Evolutionary conservation across 176 grass and related monocot genomes (phyloP), one percentile per base, ranked within the genome.

Genomic region (Oryza longistaminata): DNA sequence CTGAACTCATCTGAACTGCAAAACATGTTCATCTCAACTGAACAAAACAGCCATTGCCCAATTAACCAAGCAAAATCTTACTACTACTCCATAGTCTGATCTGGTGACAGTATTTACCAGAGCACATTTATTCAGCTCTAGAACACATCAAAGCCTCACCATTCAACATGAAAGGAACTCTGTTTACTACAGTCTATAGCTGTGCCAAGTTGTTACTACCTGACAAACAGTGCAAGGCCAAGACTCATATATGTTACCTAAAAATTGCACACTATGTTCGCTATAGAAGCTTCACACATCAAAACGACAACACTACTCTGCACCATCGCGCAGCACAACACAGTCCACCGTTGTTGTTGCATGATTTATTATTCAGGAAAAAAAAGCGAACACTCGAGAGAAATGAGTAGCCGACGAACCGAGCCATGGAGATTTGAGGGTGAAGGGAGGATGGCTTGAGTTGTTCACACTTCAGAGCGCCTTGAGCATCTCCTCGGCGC

Each of bases 401-500:
- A n/a, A n/a, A n/a, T n/a, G n/a, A n/a, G 33, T 25, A 61, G 21
- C 21, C 48, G 11, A 46, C 77, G 19, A 70, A 72, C 76, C 74
- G 21, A 68, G 15, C 12, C 11, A 37, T 46, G 39, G 39, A 37
- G 44, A 16, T 61, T 7, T 6, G 5, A 15, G 49, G n/a, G n/a
- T n/a, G n/a, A n/a, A n/a, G n/a, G 13, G 3, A 14, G 48, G 52
- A 53, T 19, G 46, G 5, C 8, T 17, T 19, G 52, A 19, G 15
- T 61, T 61, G 55, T 3, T 22, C 73, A 98, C 58, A 93, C 85
- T 3, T 22, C 73, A 98, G 70, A 98, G 89, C 64, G 83, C 93
- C 53, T 92, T 90, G 37, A 98, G 93, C 83, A 98, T 92, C 24
- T 98, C 96, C 34, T 95, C 93, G 31, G 93, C 92, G 70, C 96